phyloP scores from a whole-genome alignment of 2,329 filamentous ascomycete species.

The Phyllosticta citriasiana region DNA sequence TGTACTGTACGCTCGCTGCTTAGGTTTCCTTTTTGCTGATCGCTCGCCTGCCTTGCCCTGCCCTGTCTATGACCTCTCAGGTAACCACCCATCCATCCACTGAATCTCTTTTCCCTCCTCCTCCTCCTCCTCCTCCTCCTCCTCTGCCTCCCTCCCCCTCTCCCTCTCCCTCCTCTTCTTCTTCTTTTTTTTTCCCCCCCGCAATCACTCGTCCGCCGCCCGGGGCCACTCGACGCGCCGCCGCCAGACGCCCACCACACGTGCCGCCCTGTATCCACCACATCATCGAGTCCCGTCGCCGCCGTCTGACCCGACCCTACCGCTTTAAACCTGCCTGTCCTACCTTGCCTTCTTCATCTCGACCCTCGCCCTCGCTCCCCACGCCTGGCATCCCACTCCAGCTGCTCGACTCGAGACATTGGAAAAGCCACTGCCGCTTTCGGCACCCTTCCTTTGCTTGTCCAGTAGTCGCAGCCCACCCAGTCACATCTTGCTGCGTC shows the following conservation, averaged over 20 bases:
- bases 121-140: background rate
- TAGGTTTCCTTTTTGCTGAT: background rate
- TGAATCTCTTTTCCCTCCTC: too few relatives aligned
- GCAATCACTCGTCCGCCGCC: background rate
- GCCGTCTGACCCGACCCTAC: background rate
- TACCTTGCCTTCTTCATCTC: background rate
- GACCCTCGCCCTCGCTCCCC: background rate
- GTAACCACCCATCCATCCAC: background rate
- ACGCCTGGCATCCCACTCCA: background rate
- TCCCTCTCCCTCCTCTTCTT: background rate
- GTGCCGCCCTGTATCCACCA: background rate
- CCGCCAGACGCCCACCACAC: too few relatives aligned
- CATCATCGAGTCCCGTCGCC: background rate
- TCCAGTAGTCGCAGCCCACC: background rate
- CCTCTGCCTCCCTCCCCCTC: background rate
- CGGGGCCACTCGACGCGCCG: too few relatives aligned
- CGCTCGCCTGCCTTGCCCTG: background rate
- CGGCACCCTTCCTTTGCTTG: background rate
- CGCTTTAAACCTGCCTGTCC: background rate
- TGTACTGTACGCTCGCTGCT: background rate
- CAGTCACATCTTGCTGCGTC: background rate
- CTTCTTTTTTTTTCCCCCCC: background rate
- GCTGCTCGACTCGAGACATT: background rate
- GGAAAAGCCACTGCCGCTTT: background rate
- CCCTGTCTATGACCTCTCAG: background rate